These are phyloP conservation scores for Desmodesmus armatus DNA, from an alignment of 139 green algal genomes.

Conservation along the genomic window DNA sequence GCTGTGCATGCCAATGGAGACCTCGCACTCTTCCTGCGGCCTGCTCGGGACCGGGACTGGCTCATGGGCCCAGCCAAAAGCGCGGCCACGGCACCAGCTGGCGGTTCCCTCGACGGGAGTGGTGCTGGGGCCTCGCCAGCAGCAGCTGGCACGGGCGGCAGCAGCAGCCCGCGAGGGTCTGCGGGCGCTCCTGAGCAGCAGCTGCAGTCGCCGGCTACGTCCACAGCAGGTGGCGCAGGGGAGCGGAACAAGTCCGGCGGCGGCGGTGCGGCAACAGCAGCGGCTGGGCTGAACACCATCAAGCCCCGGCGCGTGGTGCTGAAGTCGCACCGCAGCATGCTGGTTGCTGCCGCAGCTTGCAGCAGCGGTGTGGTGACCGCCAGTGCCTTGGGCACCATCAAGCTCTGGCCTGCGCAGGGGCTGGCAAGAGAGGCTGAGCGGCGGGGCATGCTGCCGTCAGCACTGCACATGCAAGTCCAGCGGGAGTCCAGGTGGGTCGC, in stretches of 20 bases:
- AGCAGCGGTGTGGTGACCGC: constrained; percentile 44
- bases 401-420: constrained; percentile 55
- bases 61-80: not conserved
- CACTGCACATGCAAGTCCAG: no score
- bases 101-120: not conserved
- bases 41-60: constrained; percentile 39
- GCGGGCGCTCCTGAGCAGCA: not conserved
- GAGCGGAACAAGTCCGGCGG: not conserved
- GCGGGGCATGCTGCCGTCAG: constrained; percentile 47
- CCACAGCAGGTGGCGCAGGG: not conserved
- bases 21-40: constrained; percentile 53
- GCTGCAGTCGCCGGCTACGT: not conserved
- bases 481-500: no score
- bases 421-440: constrained; percentile 52
- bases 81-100: not conserved
- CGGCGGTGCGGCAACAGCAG: not conserved
- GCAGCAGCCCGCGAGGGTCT: not conserved
- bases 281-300: not conserved
- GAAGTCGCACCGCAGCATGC: constrained; percentile 18
- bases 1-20: constrained; percentile 59
- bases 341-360: constrained; percentile 11
- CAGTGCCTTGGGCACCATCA: constrained; percentile 53
- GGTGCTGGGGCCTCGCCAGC: not conserved
- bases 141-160: not conserved
- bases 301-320: constrained; percentile 15